Evolutionary conservation across 257 asterid species (phyloP), one percentile per base, ranked within the genome.

Genomic region (Scutellaria baicalensis): DNA sequence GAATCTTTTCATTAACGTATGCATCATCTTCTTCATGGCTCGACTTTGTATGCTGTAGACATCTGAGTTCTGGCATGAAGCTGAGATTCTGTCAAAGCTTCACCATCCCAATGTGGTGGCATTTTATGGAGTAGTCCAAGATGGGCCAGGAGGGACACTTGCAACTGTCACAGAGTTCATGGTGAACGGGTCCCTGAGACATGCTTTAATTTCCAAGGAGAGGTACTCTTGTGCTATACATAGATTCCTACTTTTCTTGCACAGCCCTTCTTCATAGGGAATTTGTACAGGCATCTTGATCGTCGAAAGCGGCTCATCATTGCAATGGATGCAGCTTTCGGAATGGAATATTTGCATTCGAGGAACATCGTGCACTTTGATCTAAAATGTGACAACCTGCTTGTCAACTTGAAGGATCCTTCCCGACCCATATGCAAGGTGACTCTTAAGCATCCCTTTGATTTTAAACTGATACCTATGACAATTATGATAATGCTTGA

Each of bases 71-170:
- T 92, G 98, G 98, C 89, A 92, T 12, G 98, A 92, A 80, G 98
- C 98, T 76, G 89, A 78, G 64, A 92, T 92, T 78, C 84, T 92
- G 68, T 89, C 98, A 47, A 92, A 88, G 83, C 98, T 92, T 75
- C 98, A 92, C 82, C 98, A 92, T 69, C 98, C 98, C 14, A 92
- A 92, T 73, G 95, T 92, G 75, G 94, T 92, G 80, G 98, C 98
- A 31, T 92, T 92, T 81, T 92, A 92, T 74, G 98, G 98, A 50
- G 98, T 92, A 5, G 98, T 89, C 78, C 86, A 92, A 83, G 98
- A 92, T 81, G 95, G 98, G 61, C 96, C 98, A 10, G 96, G 98
- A 20, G 95, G 95, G 66, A 92, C 98, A 20, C 90, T 89, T 65
- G 96, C 98, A 18, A 92, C 98, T n/a, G 96, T 86, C 55, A 80